Percentiles rank a stretch among this genome's conserved stretches.
phyloP scores from a whole-genome alignment of 495 filamentous ascomycete genomes.

The Pseudotulostoma volvatum region DNA sequence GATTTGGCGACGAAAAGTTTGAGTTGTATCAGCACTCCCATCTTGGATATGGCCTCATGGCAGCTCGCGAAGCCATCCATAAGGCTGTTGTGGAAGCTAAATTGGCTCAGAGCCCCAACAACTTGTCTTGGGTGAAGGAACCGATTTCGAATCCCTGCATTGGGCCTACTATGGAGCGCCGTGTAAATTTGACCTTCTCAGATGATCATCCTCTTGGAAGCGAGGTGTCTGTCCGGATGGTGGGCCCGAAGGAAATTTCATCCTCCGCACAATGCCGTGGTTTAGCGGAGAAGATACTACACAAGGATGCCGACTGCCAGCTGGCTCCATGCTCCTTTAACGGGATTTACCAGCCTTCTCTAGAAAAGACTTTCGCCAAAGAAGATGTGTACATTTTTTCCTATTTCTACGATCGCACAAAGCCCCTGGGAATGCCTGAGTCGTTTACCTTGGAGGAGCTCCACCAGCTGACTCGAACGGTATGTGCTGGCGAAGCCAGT shows the following conservation, averaged over 20 bases:
- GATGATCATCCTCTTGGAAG: conserved; percentile 44
- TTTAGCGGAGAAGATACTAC: conserved; percentile 75
- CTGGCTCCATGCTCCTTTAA: conserved; percentile 93
- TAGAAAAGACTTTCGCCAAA: conserved; percentile 78
- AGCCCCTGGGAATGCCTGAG: conserved; percentile 87
- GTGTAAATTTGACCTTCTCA: conserved; percentile 50
- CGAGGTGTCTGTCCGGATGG: conserved; percentile 60
- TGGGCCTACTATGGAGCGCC: conserved; percentile 53
- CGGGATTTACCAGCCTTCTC: conserved; percentile 82
- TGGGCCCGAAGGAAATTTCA: conserved; percentile 52
- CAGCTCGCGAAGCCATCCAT: conserved; percentile 75
- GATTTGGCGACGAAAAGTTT: conserved; percentile 81
- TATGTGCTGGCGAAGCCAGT: conserved; percentile 59
- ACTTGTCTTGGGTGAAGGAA: conserved; percentile 38
- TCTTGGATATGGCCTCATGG: conserved; percentile 92
- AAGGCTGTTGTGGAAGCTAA: conserved; percentile 48
- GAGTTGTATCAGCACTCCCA: conserved; percentile 97
- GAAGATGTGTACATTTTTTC: conserved; percentile 95
- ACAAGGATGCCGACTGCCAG: conserved; percentile 69
- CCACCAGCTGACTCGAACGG: conserved; percentile 61
- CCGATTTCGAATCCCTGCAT: conserved; percentile 83
- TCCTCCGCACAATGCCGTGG: conserved; percentile 76
- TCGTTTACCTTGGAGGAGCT: conserved; percentile 82
- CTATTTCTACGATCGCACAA: conserved; percentile 90
- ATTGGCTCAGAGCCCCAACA: conserved; percentile 28